Conservation (phyloP, 169 alveolate genomes). For the Fabrea salina region DNA sequence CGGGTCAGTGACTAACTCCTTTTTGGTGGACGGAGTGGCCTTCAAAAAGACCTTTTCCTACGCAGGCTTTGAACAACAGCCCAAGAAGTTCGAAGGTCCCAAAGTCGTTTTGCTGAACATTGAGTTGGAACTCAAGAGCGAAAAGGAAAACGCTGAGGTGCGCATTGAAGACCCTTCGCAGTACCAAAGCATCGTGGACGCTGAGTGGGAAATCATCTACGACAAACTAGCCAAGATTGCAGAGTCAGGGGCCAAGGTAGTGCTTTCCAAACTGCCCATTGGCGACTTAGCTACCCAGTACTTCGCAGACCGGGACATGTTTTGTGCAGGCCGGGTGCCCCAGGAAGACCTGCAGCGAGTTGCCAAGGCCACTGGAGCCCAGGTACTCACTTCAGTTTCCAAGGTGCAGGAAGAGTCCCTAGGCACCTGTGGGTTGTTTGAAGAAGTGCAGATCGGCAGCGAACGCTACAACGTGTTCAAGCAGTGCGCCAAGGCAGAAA, state of each 20-base stretch:
- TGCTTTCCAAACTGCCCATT: constrained; percentile 94
- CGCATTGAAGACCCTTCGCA: constrained; percentile 90
- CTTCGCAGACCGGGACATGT: constrained; percentile 94
- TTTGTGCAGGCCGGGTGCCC: constrained; percentile 98
- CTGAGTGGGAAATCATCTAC: constrained; percentile 97
- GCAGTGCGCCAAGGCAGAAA: constrained; percentile 88
- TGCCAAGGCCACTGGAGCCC: constrained; percentile 95
- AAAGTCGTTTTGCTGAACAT: constrained; percentile 91
- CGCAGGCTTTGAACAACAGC: constrained; percentile 99
- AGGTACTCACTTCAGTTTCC: constrained; percentile 91
- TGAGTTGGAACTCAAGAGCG: constrained; percentile 97
- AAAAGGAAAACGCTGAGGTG: constrained; percentile 98
- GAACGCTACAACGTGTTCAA: constrained; percentile 96
- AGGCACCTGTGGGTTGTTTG: constrained; percentile 96
- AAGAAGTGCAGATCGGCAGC: constrained; percentile 96
- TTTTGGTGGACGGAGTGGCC: constrained; percentile 96
- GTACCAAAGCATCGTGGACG: constrained; percentile 95
- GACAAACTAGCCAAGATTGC: constrained; percentile 92
- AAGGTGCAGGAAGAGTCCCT: constrained; percentile 87
- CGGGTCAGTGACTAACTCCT: constrained; percentile 91
- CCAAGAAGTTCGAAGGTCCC: constrained; percentile 92
- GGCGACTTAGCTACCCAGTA: constrained; percentile 99
- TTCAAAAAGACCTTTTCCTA: constrained; percentile 98
- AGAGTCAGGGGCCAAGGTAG: constrained; percentile 92
- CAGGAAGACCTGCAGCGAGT: constrained; percentile 93